Evolutionary conservation across 1,139 yeast species (phyloP).

Genomic region (Hemisphaericaspora subhashii): DNA sequence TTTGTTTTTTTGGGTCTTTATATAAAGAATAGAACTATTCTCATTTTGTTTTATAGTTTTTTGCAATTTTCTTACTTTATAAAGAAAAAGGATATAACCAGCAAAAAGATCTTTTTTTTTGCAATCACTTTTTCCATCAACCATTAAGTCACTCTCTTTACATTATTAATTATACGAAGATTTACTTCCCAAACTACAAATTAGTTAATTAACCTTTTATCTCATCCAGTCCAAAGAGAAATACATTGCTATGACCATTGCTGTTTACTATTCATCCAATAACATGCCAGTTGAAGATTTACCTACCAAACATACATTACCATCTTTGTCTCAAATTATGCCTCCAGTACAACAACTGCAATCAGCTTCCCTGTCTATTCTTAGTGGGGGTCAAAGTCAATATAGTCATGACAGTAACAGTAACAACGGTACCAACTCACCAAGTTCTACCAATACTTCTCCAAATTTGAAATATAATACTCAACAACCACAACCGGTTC

Average conservation of each 20-base stretch:
- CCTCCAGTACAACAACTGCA: slow-evolving; percentile 23
- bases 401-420: slow-evolving; percentile 5
- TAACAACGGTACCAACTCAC: slow-evolving; percentile 1
- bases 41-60: background rate
- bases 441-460: slow-evolving; percentile 6
- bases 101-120: background rate
- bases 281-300: slow-evolving; percentile 31
- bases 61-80: background rate
- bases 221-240: background rate
- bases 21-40: background rate
- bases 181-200: too few species aligned
- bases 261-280: slow-evolving; percentile 29
- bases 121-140: too few species aligned
- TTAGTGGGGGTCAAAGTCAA: slow-evolving; percentile 5
- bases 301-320: slow-evolving; percentile 28
- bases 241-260: slow-evolving; percentile 26
- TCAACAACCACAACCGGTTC: slow-evolving; percentile 4
- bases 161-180: too few species aligned
- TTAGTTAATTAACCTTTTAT: too few species aligned
- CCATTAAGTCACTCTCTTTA: too few species aligned
- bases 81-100: background rate
- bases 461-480: slow-evolving; percentile 6
- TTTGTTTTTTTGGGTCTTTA: background rate
- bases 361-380: slow-evolving; percentile 4
- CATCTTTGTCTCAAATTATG: slow-evolving; percentile 35